Base-by-base conservation (phyloP, 2,329 filamentous ascomycete species). In the Botrytis deweyae region DNA sequence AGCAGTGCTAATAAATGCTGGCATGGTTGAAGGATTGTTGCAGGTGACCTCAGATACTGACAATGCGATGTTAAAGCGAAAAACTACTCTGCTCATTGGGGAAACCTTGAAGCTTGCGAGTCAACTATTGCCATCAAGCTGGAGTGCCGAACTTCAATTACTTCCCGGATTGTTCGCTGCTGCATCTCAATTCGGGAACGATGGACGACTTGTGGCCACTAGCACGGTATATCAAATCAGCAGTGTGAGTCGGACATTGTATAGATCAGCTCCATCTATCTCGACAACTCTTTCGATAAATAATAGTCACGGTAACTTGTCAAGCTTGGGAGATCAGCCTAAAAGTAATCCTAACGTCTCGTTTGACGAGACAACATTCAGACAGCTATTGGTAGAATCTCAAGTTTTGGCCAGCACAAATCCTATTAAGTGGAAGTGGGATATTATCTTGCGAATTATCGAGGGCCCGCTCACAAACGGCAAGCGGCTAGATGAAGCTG, bases 161-260 rank as follows among this genome's bases (percentile, higher is more conserved):
- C 88, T 99, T 29, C 96, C 96, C 0, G 92, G 95, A 75, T 86
- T 98, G 1, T 92, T 99, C 79, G 87, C 91, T 10, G 90, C 91
- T 0, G 94, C 95, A 7, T 88, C 93, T 2, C 88, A 90, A 49
- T 93, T 95, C 78, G 86, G 89, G 36, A 86, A 90, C 33, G 89
- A 95, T 44, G 88, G 90, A 38, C 91, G 93, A 72, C 95, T 95
- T 78, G 87, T 92, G 73, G 94, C 95, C 10, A 95, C 94, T 12
- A 91, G 94, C 12, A 97, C 97, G 29, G 93, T 99, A 20, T 99
- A 98, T 80, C 96, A 98, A 81, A 97, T 99, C 72, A 97, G 97
- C 84, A 98, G 95, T 81, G 94, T 99, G 77, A 99, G 95, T 82
- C 90, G 94, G 76, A 98, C 95, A 0, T 84, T 99, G 22, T 97